Conservation (phyloP, 2,329 filamentous ascomycete species). For the Chrysoporthe austroafricana region DNA sequence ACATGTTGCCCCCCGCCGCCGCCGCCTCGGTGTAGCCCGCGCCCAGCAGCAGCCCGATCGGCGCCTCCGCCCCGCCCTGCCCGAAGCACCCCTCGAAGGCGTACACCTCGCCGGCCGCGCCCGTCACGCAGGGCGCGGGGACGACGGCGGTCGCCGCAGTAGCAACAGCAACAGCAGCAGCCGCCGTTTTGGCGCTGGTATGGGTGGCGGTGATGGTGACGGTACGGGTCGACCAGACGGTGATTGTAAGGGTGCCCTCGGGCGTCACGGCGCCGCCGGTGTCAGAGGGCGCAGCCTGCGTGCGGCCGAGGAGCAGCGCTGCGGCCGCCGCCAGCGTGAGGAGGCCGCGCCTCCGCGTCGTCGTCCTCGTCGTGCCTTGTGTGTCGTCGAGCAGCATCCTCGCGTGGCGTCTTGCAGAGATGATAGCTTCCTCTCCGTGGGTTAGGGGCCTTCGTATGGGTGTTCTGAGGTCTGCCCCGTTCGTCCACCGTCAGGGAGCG, state of each 20-base stretch:
- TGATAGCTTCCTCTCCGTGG: not conserved
- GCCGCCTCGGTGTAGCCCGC: not conserved
- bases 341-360: not conserved
- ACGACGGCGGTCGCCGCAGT: not conserved
- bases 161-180: not conserved
- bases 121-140: not conserved
- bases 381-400: not conserved
- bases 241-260: not conserved
- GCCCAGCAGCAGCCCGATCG: constrained; percentile 11
- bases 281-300: not conserved
- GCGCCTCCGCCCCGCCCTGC: not conserved
- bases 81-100: constrained; percentile 24
- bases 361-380: constrained; percentile 9
- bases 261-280: too few relatives aligned
- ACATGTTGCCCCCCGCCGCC: not conserved
- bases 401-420: not conserved
- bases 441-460: not conserved
- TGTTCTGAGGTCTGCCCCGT: not conserved
- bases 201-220: not conserved
- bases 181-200: not conserved
- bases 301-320: constrained; percentile 6
- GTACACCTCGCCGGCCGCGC: constrained; percentile 4
- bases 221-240: not conserved
- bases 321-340: not conserved
- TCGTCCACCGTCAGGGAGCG: not conserved